phyloP scores from a whole-genome alignment of 257 asterid species.

The Solanum virginianum region DNA sequence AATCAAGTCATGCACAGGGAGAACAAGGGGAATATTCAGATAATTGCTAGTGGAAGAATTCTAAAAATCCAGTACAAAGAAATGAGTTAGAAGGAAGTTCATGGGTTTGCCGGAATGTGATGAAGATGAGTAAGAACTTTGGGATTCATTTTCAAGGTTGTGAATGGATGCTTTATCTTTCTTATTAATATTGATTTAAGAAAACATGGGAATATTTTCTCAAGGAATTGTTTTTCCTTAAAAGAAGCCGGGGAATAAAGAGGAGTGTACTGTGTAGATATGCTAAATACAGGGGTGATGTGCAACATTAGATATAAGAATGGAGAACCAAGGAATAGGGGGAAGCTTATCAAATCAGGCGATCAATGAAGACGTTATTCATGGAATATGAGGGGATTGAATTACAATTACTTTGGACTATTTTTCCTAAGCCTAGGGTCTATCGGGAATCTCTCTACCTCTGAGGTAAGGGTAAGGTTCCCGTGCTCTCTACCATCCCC shows the following conservation, averaged over 20 bases:
- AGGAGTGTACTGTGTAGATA: background rate
- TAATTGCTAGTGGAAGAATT: background rate
- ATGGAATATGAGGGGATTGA: background rate
- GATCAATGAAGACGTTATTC: background rate
- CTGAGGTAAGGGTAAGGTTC: no score
- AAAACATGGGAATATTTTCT: background rate
- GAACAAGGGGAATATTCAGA: background rate
- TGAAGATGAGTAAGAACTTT: background rate
- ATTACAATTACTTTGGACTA: no score
- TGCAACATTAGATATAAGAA: background rate
- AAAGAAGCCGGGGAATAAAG: background rate
- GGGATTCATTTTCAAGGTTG: background rate
- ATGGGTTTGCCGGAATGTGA: background rate
- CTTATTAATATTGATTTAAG: background rate
- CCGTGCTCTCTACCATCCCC: no score
- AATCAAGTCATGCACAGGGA: background rate
- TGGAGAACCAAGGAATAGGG: background rate
- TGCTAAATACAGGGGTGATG: background rate
- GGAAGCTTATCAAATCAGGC: background rate
- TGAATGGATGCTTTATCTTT: background rate
- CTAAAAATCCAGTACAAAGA: background rate
- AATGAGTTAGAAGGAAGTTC: background rate
- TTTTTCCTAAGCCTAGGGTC: no score
- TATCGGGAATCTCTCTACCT: no score
- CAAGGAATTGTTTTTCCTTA: background rate